phyloP scores from a whole-genome alignment of 495 filamentous ascomycete genomes.

The Evernia prunastri region DNA sequence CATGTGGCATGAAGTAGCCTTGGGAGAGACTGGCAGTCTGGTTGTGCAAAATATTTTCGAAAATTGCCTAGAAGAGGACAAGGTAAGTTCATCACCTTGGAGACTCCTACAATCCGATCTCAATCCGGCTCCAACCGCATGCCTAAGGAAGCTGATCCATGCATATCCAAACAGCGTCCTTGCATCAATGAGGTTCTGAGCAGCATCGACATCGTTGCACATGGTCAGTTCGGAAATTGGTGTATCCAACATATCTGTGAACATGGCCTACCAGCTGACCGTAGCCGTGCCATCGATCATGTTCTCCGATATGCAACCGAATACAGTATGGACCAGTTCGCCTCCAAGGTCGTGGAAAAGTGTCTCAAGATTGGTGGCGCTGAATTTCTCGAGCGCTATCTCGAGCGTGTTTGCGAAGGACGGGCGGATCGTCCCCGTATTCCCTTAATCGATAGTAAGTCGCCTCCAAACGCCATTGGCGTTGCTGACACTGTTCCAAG shows the following conservation, averaged over 20 bases:
- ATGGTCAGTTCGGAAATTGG: constrained; percentile 99
- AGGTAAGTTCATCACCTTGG: constrained; percentile 50
- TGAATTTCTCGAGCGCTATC: constrained; percentile 88
- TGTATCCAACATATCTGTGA: constrained; percentile 99
- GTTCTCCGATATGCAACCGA: constrained; percentile 86
- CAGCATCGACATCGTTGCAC: constrained; percentile 90
- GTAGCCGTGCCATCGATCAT: constrained; percentile 88
- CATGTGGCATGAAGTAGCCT: constrained; percentile 98
- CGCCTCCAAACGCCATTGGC: not conserved
- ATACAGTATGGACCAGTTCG: constrained; percentile 99
- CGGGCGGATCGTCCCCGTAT: constrained; percentile 88
- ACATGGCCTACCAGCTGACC: constrained; percentile 85
- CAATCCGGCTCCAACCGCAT: constrained; percentile 6
- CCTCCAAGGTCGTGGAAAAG: constrained; percentile 98
- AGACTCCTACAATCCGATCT: not conserved
- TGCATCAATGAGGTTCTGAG: constrained; percentile 93
- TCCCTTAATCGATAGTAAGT: constrained; percentile 88
- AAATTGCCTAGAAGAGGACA: constrained; percentile 97
- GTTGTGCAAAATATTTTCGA: constrained; percentile 99
- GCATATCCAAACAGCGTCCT: constrained; percentile 58
- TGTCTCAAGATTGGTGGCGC: constrained; percentile 92
- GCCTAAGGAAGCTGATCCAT: constrained; percentile 28
- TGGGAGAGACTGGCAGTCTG: constrained; percentile 93
- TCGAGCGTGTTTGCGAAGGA: constrained; percentile 87
- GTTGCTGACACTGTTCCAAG: constrained; percentile 38